A percentile compares a stretch with the other conserved stretches of the same genome.
Evolutionary conservation across 371 early-diverging fungal genomes (phyloP).

Genomic region (Mortierella sp.): DNA sequence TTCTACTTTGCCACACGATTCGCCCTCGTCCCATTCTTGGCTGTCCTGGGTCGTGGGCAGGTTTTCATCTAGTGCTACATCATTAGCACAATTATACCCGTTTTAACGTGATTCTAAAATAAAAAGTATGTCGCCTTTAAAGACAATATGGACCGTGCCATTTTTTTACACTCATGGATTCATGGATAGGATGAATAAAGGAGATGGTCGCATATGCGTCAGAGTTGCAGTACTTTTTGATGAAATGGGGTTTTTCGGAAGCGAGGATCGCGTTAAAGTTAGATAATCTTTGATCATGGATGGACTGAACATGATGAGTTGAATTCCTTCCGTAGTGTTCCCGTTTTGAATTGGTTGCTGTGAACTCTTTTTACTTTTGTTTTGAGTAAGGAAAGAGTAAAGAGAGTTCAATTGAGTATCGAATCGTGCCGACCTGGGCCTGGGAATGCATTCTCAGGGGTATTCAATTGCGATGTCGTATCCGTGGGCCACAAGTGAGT

Average conservation of each 20-base stretch:
- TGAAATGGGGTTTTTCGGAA: neutral
- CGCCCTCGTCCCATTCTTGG: slow-evolving; percentile 73
- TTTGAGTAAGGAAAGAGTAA: neutral
- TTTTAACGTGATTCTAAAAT: neutral
- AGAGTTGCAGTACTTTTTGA: neutral
- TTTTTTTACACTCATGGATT: neutral
- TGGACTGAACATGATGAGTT: neutral
- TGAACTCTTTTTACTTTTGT: neutral
- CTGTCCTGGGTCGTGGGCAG: slow-evolving; percentile 36
- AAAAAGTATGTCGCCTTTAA: neutral
- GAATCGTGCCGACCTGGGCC: too few relatives aligned
- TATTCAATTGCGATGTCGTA: too few relatives aligned
- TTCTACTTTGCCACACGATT: slow-evolving; percentile 81
- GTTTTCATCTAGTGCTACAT: slow-evolving; percentile 42
- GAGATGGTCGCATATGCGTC: neutral
- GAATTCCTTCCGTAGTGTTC: slow-evolving; percentile 10
- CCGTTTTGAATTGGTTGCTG: neutral
- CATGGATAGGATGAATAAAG: neutral
- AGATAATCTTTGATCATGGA: neutral
- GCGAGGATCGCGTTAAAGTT: neutral
- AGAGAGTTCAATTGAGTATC: neutral
- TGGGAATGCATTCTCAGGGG: too few relatives aligned
- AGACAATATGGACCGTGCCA: neutral
- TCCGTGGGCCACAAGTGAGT: too few relatives aligned
- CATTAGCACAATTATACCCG: neutral